Conservation (phyloP, 2,329 filamentous ascomycete species). For the Xylaria sp. region DNA sequence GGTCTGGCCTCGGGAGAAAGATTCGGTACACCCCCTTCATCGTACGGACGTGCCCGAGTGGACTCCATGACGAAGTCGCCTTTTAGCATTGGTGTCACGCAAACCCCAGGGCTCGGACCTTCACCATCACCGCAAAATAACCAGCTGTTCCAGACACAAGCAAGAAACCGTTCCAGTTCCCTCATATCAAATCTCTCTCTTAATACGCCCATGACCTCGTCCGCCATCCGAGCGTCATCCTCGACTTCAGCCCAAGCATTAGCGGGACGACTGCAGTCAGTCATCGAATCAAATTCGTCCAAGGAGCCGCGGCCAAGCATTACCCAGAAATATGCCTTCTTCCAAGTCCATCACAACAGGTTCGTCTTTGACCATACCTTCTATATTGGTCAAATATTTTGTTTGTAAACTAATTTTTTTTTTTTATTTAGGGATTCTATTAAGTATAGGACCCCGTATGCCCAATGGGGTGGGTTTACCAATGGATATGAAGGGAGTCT, state of each 20-base stretch:
- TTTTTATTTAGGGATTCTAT: conserved; percentile 42
- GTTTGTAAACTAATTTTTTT: conserved; percentile 17
- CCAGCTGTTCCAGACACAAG: conserved; percentile 33
- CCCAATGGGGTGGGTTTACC: conserved; percentile 51
- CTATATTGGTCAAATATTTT: conserved; percentile 24
- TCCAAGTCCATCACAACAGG: conserved; percentile 56
- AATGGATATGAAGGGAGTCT: conserved; percentile 55
- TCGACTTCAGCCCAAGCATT: conserved; percentile 33
- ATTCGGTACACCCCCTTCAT: conserved; percentile 32
- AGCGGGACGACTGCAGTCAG: conserved; percentile 24
- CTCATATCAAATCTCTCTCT: conserved; percentile 31
- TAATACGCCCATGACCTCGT: conserved; percentile 34
- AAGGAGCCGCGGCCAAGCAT: conserved; percentile 33
- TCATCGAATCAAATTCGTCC: conserved; percentile 17
- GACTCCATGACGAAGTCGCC: conserved; percentile 31
- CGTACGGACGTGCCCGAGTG: conserved; percentile 30
- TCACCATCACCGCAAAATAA: conserved; percentile 33
- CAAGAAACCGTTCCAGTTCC: conserved; percentile 31
- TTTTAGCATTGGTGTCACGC: conserved; percentile 33
- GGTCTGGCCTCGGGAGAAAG: conserved; percentile 30
- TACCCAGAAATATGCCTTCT: conserved; percentile 52
- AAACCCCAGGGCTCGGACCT: conserved; percentile 31
- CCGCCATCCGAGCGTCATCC: conserved; percentile 34
- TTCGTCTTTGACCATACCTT: conserved; percentile 29
- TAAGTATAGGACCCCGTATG: conserved; percentile 57